phyloP scores from a whole-genome alignment of 176 grass and related monocot species.

The Elaeis guineensis region DNA sequence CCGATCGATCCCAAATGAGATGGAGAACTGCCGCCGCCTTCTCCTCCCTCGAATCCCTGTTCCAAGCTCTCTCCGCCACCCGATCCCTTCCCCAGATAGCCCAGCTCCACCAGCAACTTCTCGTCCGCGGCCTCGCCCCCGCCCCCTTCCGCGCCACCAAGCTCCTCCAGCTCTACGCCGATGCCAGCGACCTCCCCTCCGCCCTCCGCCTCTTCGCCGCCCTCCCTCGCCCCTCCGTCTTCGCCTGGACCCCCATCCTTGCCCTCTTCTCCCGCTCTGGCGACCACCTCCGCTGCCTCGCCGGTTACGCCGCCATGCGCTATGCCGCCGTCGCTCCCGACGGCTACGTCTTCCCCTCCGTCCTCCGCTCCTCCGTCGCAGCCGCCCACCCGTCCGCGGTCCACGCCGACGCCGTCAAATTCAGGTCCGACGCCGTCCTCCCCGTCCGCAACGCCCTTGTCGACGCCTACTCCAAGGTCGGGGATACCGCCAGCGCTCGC shows the following conservation, averaged over 20 bases:
- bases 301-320: slow-evolving; percentile 14
- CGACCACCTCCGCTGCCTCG: slow-evolving; percentile 9
- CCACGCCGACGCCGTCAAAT: slow-evolving; percentile 53
- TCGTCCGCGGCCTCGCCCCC: background rate
- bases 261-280: slow-evolving; percentile 19
- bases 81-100: slow-evolving; percentile 10
- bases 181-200: slow-evolving; percentile 15
- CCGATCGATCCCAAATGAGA: background rate
- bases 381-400: slow-evolving; percentile 7
- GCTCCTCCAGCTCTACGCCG: slow-evolving; percentile 26
- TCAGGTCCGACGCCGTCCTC: slow-evolving; percentile 34
- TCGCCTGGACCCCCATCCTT: slow-evolving; percentile 26
- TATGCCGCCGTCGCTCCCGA: slow-evolving; percentile 6
- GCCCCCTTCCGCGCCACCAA: slow-evolving; percentile 7
- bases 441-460: slow-evolving; percentile 60
- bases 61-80: background rate
- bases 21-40: slow-evolving; percentile 1
- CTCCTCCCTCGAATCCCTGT: background rate
- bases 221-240: slow-evolving; percentile 20
- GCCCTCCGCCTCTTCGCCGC: slow-evolving; percentile 20
- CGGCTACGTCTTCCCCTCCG: slow-evolving; percentile 21
- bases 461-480: slow-evolving; percentile 37
- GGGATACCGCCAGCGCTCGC: slow-evolving; percentile 19
- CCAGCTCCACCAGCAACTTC: slow-evolving; percentile 23
- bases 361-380: background rate